phyloP scores from a whole-genome alignment of 2,329 filamentous ascomycete species.

The Epicoccum nigrum region DNA sequence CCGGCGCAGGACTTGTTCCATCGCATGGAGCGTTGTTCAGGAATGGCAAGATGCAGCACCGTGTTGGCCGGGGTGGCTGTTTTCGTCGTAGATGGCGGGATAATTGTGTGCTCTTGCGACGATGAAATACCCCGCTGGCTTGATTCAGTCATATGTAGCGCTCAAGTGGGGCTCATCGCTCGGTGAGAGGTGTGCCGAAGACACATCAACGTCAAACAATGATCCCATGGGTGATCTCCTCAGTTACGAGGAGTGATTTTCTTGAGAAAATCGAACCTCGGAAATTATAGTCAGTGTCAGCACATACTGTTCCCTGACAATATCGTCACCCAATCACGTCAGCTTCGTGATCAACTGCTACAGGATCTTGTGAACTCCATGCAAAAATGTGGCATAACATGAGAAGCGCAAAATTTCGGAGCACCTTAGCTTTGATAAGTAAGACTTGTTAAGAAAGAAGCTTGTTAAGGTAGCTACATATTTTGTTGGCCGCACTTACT shows the following conservation, averaged over 20 bases:
- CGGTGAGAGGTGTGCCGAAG: constrained; percentile 27
- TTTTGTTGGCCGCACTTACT: too few relatives aligned
- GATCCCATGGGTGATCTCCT: too few relatives aligned
- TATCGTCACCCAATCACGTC: too few relatives aligned
- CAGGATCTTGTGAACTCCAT: too few relatives aligned
- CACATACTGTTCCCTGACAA: too few relatives aligned
- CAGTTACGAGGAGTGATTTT: too few relatives aligned
- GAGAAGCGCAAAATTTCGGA: too few relatives aligned
- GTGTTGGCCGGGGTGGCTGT: constrained; percentile 20
- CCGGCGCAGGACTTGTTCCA: constrained; percentile 23
- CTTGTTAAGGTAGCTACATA: too few relatives aligned
- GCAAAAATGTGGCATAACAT: too few relatives aligned
- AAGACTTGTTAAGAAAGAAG: too few relatives aligned
- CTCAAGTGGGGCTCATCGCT: constrained; percentile 19
- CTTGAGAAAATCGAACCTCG: not conserved
- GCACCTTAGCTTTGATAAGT: too few relatives aligned
- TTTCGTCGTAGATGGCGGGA: constrained; percentile 27
- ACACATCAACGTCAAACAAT: not conserved
- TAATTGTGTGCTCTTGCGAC: constrained; percentile 32
- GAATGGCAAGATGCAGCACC: constrained; percentile 23
- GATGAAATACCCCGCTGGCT: constrained; percentile 29
- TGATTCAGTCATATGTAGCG: constrained; percentile 17
- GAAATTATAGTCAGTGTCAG: not conserved
- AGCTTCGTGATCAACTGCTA: too few relatives aligned
- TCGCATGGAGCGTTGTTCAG: constrained; percentile 19